Base-by-base conservation (phyloP, 2,329 filamentous ascomycete genomes). In the Anisogramma anomala region DNA sequence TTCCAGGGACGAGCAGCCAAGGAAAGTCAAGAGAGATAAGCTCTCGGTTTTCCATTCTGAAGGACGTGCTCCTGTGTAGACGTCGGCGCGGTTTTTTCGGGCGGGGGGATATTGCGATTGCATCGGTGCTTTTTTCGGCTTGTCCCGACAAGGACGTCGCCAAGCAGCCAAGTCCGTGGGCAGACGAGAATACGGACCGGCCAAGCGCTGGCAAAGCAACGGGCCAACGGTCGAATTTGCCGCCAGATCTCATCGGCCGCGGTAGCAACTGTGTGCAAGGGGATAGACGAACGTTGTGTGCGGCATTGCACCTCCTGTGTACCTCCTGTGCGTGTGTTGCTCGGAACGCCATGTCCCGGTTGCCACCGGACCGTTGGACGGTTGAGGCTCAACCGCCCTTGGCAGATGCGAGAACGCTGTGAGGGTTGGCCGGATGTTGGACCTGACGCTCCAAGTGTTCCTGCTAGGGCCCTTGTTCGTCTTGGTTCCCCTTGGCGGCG, bases 81-180 rank as follows among this genome's bases (percentile, higher is more conserved):
- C n/a, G n/a, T n/a, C n/a, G n/a, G n/a, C n/a, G n/a, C n/a, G n/a
- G n/a, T n/a, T n/a, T n/a, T n/a, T n/a, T n/a, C n/a, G n/a, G n/a
- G n/a, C n/a, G n/a, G n/a, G n/a, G n/a, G n/a, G n/a, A n/a, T n/a
- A n/a, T n/a, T n/a, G n/a, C n/a, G n/a, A n/a, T n/a, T n/a, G n/a
- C n/a, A n/a, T n/a, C n/a, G n/a, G n/a, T n/a, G n/a, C n/a, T n/a
- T n/a, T n/a, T n/a, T n/a, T n/a, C n/a, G n/a, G 9, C 22, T 11
- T 7, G 15, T 22, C 11, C 28, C 28, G 13, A 9, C 28, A 20
- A n/a, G n/a, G 17, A 14, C 14, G 19, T 20, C 14, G 39, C 39
- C 39, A 41, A 41, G 33, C 20, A 6, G 39, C 28, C 39, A 30
- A 41, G 39, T n/a, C n/a, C n/a, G n/a, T n/a, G n/a, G n/a, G n/a